Conservation (phyloP, 1,139 yeast genomes). For the Hansenula sp. region DNA sequence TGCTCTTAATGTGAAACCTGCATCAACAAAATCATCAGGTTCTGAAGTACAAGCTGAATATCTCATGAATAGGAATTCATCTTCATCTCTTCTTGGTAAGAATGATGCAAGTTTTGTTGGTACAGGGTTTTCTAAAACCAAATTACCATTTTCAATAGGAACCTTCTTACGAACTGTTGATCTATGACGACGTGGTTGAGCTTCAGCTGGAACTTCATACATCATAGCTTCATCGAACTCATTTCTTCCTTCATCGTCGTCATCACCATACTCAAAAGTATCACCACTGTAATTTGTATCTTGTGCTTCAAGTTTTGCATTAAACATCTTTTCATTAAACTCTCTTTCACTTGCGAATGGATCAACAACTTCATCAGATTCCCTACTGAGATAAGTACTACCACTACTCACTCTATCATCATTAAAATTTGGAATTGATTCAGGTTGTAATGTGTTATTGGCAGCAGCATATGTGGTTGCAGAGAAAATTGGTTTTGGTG, state of each 20-base stretch:
- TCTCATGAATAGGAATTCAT: slow-evolving; percentile 91
- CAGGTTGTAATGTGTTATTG: slow-evolving; percentile 26
- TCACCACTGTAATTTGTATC: slow-evolving; percentile 30
- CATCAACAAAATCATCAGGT: slow-evolving; percentile 75
- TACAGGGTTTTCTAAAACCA: slow-evolving; percentile 88
- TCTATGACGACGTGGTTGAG: slow-evolving; percentile 57
- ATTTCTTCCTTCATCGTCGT: slow-evolving; percentile 20
- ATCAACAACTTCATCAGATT: slow-evolving; percentile 17
- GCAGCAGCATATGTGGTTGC: slow-evolving; percentile 62
- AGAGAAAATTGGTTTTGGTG: slow-evolving; percentile 63
- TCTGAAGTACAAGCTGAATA: slow-evolving; percentile 91
- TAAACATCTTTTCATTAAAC: slow-evolving; percentile 10
- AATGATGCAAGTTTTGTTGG: slow-evolving; percentile 82
- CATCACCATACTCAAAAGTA: slow-evolving; percentile 26
- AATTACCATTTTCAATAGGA: slow-evolving; percentile 67
- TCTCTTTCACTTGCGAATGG: slow-evolving; percentile 1
- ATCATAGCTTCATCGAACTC: slow-evolving; percentile 22
- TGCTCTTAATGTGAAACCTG: slow-evolving; percentile 82
- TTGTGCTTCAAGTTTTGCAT: slow-evolving; percentile 24
- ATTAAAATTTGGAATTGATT: slow-evolving; percentile 8
- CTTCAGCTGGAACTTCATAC: slow-evolving; percentile 37
- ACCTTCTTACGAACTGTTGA: slow-evolving; percentile 58
- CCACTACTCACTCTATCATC: slow-evolving; percentile 19
- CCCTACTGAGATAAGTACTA: slow-evolving; percentile 19
- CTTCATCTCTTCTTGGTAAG: slow-evolving; percentile 77